These are phyloP conservation scores for Phylloporus sp. DNA, from an alignment of 1,284 basidiomycete genomes.

Conservation along the genomic window DNA sequence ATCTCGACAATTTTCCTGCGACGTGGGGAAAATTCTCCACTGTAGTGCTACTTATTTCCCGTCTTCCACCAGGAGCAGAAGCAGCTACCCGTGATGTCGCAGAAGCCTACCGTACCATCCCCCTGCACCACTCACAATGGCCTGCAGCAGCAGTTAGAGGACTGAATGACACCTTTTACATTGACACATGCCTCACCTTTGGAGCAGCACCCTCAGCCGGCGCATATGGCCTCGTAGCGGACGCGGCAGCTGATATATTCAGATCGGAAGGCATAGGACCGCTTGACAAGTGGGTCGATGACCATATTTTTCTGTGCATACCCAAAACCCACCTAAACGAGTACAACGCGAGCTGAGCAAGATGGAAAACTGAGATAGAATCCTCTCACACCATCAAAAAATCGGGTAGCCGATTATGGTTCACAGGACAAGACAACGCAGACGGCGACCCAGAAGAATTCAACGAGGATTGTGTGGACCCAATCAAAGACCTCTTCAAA, in stretches of 20 bases:
- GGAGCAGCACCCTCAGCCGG: background rate
- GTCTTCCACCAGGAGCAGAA: background rate
- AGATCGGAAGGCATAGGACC: too few species aligned
- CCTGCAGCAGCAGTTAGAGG: background rate
- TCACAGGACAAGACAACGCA: too few species aligned
- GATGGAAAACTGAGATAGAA: too few species aligned
- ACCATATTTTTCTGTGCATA: too few species aligned
- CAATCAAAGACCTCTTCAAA: too few species aligned
- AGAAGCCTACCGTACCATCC: background rate
- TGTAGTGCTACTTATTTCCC: background rate
- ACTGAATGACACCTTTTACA: background rate
- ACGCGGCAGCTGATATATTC: background rate
- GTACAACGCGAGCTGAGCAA: too few species aligned
- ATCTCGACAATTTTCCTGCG: background rate
- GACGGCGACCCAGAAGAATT: too few species aligned
- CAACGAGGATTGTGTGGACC: too few species aligned
- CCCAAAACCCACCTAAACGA: too few species aligned
- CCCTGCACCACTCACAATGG: background rate
- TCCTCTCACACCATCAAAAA: too few species aligned
- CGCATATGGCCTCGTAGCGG: background rate
- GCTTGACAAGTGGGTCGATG: too few species aligned
- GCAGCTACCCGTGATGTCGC: background rate
- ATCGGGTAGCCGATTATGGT: too few species aligned
- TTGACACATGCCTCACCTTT: background rate
- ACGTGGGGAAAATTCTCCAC: conserved; percentile 3